These are phyloP conservation scores for Solanum hybrid DNA, from an alignment of 305 asterid genomes.

Conservation along the genomic window DNA sequence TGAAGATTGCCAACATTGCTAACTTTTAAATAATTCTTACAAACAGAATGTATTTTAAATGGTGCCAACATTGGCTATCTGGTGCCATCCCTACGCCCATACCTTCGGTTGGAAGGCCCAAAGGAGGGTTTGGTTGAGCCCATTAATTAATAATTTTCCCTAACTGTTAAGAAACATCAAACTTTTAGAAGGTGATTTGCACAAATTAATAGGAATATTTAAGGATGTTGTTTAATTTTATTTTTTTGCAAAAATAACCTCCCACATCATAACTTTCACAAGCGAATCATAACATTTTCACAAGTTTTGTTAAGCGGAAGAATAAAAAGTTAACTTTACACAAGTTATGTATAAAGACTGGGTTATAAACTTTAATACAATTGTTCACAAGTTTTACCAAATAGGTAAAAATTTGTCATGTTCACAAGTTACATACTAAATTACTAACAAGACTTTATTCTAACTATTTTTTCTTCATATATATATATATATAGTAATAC, in stretches of 20 bases:
- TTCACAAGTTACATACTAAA: background rate
- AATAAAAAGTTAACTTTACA: background rate
- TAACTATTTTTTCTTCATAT: background rate
- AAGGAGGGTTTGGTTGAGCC: background rate
- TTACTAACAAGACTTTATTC: background rate
- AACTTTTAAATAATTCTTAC: background rate
- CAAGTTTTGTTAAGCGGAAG: background rate
- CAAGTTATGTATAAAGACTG: background rate
- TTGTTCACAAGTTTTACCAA: background rate
- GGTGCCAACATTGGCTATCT: background rate
- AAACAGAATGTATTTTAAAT: background rate
- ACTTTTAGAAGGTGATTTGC: background rate
- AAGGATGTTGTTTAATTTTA: background rate
- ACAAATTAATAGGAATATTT: background rate
- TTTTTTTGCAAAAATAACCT: background rate
- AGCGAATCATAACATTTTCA: background rate
- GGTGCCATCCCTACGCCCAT: background rate
- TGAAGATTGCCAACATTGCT: background rate
- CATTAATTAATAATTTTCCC: too few species aligned
- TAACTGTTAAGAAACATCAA: background rate
- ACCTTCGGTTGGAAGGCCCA: background rate
- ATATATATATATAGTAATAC: background rate
- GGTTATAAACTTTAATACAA: background rate
- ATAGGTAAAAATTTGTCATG: background rate
- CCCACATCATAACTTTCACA: background rate